Evolutionary conservation across 2,329 filamentous ascomycete genomes (phyloP), one percentile per base, ranked within the genome.

Genomic region (Simplicillium sp.): DNA sequence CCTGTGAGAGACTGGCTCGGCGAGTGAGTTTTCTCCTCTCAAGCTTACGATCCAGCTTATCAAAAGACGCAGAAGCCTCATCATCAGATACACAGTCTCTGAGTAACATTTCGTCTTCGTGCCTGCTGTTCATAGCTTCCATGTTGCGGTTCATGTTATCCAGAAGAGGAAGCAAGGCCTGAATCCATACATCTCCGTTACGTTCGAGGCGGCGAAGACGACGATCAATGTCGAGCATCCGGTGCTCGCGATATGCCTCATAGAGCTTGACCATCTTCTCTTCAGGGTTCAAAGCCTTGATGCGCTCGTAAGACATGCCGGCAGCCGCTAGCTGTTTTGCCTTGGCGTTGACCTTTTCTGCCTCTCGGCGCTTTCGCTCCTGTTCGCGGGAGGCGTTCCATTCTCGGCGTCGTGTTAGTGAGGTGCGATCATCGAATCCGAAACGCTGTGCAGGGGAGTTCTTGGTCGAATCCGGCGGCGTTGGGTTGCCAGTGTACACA

Each of bases 151-250:
- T 64, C 28, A 73, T 55, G 28, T 61, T 65, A 29, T 69, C 62
- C 32, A 73, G 54, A 4, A 73, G 56, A 4, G 68, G 65, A 2
- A 66, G 54, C 18, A 74, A 50, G 3, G 67, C 62, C 12, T 61
- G 56, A 34, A 68, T 52, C 62, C 66, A 67, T 3, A 66, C 53
- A 32, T 73, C 67, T 33, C 66, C 64, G 37, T 68, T 67, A 13
- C 60, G 58, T 53, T 75, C 70, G 2, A 74, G 58, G 13, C 59
- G 57, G 7, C 62, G 60, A 11, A 74, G 51, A 1, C 70, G 64
- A 11, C 58, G 59, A 46, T 72, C 68, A 54, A 73, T 65, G 32
- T 75, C 71, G 17, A 58, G 59, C 13, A 68, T 53, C 7, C 62
- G 66, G 15, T 61, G 56, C 43, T 67, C 64, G 9, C 60, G 56